Evolutionary conservation across 306 rosid genomes (phyloP).

Genomic region (Mimosa bimucronata): DNA sequence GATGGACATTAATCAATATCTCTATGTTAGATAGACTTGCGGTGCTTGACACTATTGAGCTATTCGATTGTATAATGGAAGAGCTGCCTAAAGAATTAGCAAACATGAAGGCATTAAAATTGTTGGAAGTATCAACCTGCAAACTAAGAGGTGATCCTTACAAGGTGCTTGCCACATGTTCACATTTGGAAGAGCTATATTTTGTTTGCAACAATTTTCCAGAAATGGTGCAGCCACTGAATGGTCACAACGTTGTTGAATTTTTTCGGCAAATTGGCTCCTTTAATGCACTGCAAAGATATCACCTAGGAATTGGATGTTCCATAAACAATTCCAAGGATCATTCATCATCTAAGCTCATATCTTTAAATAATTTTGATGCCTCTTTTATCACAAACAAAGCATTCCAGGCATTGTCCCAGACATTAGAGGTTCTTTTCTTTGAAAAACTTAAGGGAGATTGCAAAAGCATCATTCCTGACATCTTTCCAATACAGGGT

Average conservation of each 20-base stretch:
- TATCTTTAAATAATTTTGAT: background rate
- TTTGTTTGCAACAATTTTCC: background rate
- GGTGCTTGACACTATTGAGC: background rate
- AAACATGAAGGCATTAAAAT: background rate
- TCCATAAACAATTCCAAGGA: background rate
- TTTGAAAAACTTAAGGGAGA: background rate
- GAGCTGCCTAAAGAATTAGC: no score
- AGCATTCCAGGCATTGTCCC: background rate
- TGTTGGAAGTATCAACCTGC: background rate
- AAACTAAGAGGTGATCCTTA: conserved; percentile 1
- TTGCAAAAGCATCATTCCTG: background rate
- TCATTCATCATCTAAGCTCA: background rate
- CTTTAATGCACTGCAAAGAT: background rate
- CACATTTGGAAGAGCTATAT: conserved; percentile 13
- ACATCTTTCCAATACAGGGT: background rate
- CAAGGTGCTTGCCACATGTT: background rate
- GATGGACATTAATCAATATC: background rate
- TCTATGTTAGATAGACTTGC: background rate
- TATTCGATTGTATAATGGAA: background rate
- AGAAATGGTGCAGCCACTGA: background rate
- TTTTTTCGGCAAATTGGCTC: background rate
- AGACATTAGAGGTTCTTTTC: background rate
- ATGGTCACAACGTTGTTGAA: background rate
- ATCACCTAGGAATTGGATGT: background rate
- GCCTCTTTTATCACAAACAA: background rate